Conservation (phyloP, 202 grass and related monocot species). For the Panicum hallii region DNA sequence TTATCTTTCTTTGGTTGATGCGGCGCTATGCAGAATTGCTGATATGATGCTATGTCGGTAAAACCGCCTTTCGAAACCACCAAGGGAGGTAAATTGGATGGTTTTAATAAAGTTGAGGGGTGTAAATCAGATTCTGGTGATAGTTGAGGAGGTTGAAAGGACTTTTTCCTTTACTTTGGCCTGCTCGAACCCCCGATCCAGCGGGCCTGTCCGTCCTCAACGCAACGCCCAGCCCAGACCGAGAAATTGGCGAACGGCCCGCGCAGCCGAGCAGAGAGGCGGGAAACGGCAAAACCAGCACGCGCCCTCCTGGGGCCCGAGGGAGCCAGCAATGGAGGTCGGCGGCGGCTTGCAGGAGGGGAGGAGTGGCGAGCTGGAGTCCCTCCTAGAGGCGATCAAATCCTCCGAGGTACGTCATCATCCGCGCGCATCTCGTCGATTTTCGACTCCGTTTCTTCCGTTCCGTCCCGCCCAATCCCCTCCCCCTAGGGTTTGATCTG, state of each 20-base stretch:
- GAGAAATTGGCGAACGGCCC: not conserved
- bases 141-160: no score
- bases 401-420: slow-evolving; percentile 55
- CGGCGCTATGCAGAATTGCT: no score
- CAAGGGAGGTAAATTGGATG: no score
- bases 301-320: not conserved
- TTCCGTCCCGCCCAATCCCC: slow-evolving; percentile 3
- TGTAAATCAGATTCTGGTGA: no score
- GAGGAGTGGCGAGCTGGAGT: slow-evolving; percentile 45
- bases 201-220: no score
- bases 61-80: no score
- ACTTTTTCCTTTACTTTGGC: no score
- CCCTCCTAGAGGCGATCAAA: slow-evolving; percentile 66
- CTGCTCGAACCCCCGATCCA: no score
- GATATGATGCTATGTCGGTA: no score
- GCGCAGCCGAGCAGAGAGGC: slow-evolving; percentile 18
- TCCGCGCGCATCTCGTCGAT: slow-evolving; percentile 24
- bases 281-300: slow-evolving; percentile 31
- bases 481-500: slow-evolving; percentile 45
- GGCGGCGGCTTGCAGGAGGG: slow-evolving; percentile 11
- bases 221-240: not conserved
- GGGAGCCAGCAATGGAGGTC: slow-evolving; percentile 34
- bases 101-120: no score
- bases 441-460: slow-evolving; percentile 15
- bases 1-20: no score